phyloP scores from a whole-genome alignment of 306 rosid genomes.

The Gastrolobium bilobum region DNA sequence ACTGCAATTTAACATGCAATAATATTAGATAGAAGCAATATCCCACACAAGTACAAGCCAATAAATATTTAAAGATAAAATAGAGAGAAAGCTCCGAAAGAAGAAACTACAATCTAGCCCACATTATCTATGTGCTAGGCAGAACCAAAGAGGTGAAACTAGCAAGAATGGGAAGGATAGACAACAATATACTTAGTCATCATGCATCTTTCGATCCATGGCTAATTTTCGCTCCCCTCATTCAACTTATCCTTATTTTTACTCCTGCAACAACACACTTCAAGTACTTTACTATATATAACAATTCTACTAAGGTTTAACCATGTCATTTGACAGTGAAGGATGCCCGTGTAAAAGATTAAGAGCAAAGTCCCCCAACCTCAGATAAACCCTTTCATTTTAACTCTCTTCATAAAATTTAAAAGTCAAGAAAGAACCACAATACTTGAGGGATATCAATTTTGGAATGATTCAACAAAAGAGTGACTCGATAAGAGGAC shows the following conservation, averaged over 20 bases:
- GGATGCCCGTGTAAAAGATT: not conserved
- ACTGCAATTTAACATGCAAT: conserved; percentile 66
- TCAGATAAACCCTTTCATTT: not conserved
- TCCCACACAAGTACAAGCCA: not conserved
- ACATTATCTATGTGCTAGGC: not conserved
- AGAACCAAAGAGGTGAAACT: conserved; percentile 21
- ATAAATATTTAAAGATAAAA: not conserved
- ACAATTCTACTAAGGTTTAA: conserved; percentile 1
- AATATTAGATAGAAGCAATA: conserved; percentile 41
- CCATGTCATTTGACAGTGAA: not conserved
- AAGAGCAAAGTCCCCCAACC: not conserved
- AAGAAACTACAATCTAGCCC: conserved; percentile 13
- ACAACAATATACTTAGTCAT: not conserved
- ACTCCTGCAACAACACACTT: conserved; percentile 10
- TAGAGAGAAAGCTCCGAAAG: conserved; percentile 4
- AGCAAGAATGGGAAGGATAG: conserved; percentile 3
- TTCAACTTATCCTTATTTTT: conserved; percentile 6
- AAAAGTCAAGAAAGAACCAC: not conserved
- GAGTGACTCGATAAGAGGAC: not conserved
- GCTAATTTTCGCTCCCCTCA: conserved; percentile 22
- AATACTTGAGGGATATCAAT: conserved; percentile 11
- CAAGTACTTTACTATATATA: not conserved
- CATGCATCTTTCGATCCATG: conserved; percentile 19
- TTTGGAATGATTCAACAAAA: conserved; percentile 31
- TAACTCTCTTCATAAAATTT: not conserved